These are phyloP conservation scores for Cutaneotrichosporon dermatis DNA, from an alignment of 1,284 basidiomycete genomes.

Conservation along the genomic window DNA sequence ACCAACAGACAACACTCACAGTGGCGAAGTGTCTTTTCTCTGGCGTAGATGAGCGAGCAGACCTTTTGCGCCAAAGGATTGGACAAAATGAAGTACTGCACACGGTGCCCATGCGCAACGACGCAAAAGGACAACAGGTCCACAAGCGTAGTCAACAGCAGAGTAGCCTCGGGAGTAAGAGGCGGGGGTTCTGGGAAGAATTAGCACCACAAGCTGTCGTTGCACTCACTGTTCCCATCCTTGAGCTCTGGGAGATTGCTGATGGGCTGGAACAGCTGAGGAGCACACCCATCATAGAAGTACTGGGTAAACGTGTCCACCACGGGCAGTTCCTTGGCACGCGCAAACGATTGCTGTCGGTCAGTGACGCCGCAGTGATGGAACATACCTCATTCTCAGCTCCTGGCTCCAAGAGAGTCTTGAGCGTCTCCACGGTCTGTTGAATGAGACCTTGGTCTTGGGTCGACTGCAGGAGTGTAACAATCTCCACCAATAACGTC, in stretches of 20 bases:
- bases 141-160: slow-evolving; percentile 75
- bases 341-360: slow-evolving; percentile 10
- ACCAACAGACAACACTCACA: slow-evolving; percentile 53
- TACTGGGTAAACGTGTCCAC: slow-evolving; percentile 84
- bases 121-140: slow-evolving; percentile 88
- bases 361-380: not conserved
- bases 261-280: slow-evolving; percentile 73
- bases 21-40: slow-evolving; percentile 86
- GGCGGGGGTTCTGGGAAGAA: not conserved
- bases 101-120: slow-evolving; percentile 80
- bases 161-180: slow-evolving; percentile 45
- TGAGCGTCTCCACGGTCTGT: slow-evolving; percentile 85
- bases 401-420: slow-evolving; percentile 69
- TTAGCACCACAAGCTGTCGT: not conserved
- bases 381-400: slow-evolving; percentile 49
- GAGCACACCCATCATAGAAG: slow-evolving; percentile 76
- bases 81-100: slow-evolving; percentile 83
- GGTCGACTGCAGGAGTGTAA: slow-evolving; percentile 70
- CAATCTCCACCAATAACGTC: slow-evolving; percentile 71
- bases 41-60: slow-evolving; percentile 70
- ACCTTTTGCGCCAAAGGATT: slow-evolving; percentile 67
- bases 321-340: slow-evolving; percentile 31
- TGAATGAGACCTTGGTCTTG: slow-evolving; percentile 82
- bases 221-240: slow-evolving; percentile 1
- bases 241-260: slow-evolving; percentile 62